Evolutionary conservation across 1,139 yeast species (phyloP).

Genomic region (Pichia sp.): DNA sequence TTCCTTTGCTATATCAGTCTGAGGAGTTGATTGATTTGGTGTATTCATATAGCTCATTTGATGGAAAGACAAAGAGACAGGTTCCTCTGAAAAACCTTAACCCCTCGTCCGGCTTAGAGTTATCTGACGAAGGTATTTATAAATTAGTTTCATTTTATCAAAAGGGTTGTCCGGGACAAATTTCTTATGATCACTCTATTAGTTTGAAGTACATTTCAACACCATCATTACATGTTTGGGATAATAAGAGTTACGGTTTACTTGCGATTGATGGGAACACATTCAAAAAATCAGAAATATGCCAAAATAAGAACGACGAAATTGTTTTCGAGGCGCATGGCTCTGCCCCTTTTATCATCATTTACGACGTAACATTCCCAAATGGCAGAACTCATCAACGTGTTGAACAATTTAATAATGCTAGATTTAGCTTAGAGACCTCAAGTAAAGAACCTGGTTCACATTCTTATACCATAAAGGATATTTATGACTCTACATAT

Average conservation of each 20-base stretch:
- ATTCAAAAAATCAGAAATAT: conserved; percentile 12
- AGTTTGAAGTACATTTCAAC: conserved; percentile 43
- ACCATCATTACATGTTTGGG: conserved; percentile 38
- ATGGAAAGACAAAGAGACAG: conserved; percentile 18
- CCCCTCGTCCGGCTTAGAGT: conserved; percentile 32
- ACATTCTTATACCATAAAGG: conserved; percentile 53
- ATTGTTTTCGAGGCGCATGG: conserved; percentile 50
- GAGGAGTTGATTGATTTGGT: conserved; percentile 41
- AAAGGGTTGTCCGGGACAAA: conserved; percentile 60
- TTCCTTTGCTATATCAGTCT: conserved; percentile 44
- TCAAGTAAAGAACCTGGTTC: conserved; percentile 36
- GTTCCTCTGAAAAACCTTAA: conserved; percentile 21
- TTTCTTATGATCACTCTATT: conserved; percentile 32
- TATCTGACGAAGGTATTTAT: conserved; percentile 56
- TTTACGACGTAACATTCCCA: conserved; percentile 59
- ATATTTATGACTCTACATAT: conserved; percentile 62
- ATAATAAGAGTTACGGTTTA: conserved; percentile 1
- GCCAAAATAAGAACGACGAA: conserved; percentile 18
- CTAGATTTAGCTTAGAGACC: conserved; percentile 32
- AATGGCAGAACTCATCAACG: conserved; percentile 36
- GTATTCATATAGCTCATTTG: conserved; percentile 29
- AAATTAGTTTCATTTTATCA: conserved; percentile 50
- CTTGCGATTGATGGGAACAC: neutral
- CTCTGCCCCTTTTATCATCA: conserved; percentile 62
- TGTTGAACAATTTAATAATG: conserved; percentile 43